These are phyloP conservation scores for Verticillium nubilum DNA, from an alignment of 2,329 filamentous ascomycete genomes.

Conservation along the genomic window DNA sequence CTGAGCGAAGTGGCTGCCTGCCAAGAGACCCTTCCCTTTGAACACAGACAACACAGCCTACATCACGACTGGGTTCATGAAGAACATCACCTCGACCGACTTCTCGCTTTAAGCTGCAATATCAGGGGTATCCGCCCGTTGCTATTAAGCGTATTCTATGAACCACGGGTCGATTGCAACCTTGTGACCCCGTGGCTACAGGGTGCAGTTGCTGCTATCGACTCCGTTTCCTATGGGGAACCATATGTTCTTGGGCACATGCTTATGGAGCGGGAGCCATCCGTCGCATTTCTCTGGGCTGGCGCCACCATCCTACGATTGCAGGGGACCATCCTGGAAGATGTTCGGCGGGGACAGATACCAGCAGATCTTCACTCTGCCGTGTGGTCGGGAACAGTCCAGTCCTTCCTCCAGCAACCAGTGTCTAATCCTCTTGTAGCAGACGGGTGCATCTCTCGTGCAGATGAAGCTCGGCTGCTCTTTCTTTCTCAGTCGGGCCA, in stretches of 20 bases:
- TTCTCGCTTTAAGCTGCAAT: conserved; percentile 19
- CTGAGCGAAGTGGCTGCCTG: background rate
- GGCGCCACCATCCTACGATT: conserved; percentile 17
- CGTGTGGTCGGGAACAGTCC: conserved; percentile 19
- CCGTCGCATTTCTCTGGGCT: conserved; percentile 20
- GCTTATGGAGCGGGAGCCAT: conserved; percentile 17
- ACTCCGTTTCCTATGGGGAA: conserved; percentile 9
- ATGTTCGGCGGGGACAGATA: conserved; percentile 17
- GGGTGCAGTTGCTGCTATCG: conserved; percentile 18
- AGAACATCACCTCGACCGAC: conserved; percentile 10
- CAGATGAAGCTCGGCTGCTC: conserved; percentile 22
- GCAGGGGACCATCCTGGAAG: conserved; percentile 12
- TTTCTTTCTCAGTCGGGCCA: conserved; percentile 17
- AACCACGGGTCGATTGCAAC: conserved; percentile 21
- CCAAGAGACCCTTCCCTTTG: background rate
- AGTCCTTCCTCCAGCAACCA: conserved; percentile 20
- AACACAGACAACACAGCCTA: background rate
- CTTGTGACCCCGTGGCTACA: conserved; percentile 20
- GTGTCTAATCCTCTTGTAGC: conserved; percentile 7
- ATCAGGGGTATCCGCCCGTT: conserved; percentile 17
- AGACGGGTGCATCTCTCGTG: conserved; percentile 13
- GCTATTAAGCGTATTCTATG: conserved; percentile 21
- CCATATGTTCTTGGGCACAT: conserved; percentile 16
- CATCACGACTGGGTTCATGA: background rate
- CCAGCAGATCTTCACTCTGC: conserved; percentile 19